Base-by-base conservation (phyloP, 208 protist species). In the Crithidia expoeki region DNA sequence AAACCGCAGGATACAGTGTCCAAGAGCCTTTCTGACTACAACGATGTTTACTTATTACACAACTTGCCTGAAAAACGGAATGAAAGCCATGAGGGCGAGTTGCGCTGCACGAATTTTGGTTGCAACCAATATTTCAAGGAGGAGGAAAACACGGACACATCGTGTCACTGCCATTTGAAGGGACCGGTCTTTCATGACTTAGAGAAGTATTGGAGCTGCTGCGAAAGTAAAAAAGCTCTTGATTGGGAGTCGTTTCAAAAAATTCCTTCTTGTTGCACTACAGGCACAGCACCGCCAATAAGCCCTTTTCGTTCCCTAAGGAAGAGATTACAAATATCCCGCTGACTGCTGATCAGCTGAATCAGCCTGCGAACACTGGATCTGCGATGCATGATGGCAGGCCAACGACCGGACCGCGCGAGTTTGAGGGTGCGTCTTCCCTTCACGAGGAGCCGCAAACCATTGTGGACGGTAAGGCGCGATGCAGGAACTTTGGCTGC, bases 121-220 rank as follows among this genome's bases (percentile, higher is more conserved):
- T 96, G 92, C 50, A 85, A 86, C 21, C 49, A 85, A 58, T 86
- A 85, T 40, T 96, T 87, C 70, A 67, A 75, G 23, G 78, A 82
- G 52, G 79, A 85, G n/a, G 84, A 89, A 17, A 94, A 96, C 68
- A 68, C 64, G n/a, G 89, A 93, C 12, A 52, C 28, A 0, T 67
- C 85, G 0, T 96, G 92, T 51, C 83, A 90, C 50, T 81, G 79
- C 58, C 92, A 96, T 50, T 55, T 60, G 0, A 82, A 88, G 32
- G 85, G 81, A 3, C 89, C 88, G 2, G 85, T 94, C 2, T 96
- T 96, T 72, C 89, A 94, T 51, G 92, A 94, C 67, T 70, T 89
- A 61, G 85, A 90, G 47, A 96, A 94, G 76, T 82, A 92, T 57
- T 96, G 89, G 88, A 68, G 75, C 0, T 96, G 92, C 76, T 96